Percentiles rank a stretch among this genome's conserved stretches.
phyloP scores from a whole-genome alignment of 768 basidiomycete genomes.

The Leccinellum luteum region DNA sequence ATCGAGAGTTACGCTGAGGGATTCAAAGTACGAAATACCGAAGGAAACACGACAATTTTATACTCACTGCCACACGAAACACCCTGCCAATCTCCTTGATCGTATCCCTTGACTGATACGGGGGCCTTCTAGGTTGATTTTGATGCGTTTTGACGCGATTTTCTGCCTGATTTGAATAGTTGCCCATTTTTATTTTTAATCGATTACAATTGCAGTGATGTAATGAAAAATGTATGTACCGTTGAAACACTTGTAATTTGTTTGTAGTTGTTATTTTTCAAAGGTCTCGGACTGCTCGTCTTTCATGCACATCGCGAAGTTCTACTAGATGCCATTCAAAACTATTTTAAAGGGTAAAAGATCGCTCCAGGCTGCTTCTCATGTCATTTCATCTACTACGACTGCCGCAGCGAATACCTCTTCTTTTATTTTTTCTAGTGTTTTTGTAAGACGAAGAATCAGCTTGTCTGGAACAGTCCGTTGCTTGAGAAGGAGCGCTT shows the following conservation, averaged over 20 bases:
- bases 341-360: conserved; percentile 43
- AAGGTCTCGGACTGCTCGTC: conserved; percentile 13
- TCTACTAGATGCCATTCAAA: conserved; percentile 30
- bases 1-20: no score
- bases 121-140: no score
- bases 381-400: conserved; percentile 29
- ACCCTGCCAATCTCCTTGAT: no score
- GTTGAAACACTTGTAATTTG: no score
- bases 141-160: no score
- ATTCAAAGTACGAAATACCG: no score
- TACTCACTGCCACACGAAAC: no score
- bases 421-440: conserved; percentile 30
- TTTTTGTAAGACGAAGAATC: conserved; percentile 32
- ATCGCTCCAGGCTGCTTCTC: conserved; percentile 56
- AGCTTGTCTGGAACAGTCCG: conserved; percentile 32
- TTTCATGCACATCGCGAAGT: conserved; percentile 15
- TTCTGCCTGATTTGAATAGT: no score
- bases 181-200: no score
- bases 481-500: conserved; percentile 24
- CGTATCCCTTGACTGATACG: no score
- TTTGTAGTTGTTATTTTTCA: conserved; percentile 26
- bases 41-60: neutral
- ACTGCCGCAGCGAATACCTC: conserved; percentile 31
- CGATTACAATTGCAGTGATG: no score
- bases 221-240: no score